phyloP scores from a whole-genome alignment of 257 asterid species.

The Solanum ossicruentum region DNA sequence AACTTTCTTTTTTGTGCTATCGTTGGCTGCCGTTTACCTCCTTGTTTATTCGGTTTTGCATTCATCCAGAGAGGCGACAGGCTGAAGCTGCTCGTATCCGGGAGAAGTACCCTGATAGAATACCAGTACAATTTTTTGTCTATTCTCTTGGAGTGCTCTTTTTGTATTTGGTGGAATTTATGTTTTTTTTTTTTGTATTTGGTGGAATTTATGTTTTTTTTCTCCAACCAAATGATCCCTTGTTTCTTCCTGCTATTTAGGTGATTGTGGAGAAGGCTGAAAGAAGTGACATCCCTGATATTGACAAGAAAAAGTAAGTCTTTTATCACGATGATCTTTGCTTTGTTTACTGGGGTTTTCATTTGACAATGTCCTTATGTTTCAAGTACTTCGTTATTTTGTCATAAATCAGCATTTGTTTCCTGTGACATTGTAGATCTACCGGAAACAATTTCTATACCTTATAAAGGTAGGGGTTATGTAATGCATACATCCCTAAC shows the following conservation, averaged over 20 bases:
- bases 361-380: not conserved
- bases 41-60: not conserved
- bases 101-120: conserved; percentile 97
- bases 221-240: not conserved
- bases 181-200: not conserved
- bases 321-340: not conserved
- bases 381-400: not conserved
- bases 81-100: conserved; percentile 94
- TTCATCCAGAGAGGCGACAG: conserved; percentile 72
- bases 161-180: not conserved
- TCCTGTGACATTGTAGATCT: not conserved
- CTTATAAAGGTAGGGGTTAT: too few species aligned
- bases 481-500: too few species aligned
- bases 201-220: not conserved
- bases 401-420: not conserved
- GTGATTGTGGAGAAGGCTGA: conserved; percentile 92
- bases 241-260: conserved; percentile 19
- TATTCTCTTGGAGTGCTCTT: not conserved
- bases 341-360: not conserved
- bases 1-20: not conserved
- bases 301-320: conserved; percentile 88
- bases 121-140: conserved; percentile 42
- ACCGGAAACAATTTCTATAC: too few species aligned
- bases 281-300: conserved; percentile 86
- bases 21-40: not conserved